Conservation (phyloP, 1,284 basidiomycete species). For the Trichosporon asahii region DNA sequence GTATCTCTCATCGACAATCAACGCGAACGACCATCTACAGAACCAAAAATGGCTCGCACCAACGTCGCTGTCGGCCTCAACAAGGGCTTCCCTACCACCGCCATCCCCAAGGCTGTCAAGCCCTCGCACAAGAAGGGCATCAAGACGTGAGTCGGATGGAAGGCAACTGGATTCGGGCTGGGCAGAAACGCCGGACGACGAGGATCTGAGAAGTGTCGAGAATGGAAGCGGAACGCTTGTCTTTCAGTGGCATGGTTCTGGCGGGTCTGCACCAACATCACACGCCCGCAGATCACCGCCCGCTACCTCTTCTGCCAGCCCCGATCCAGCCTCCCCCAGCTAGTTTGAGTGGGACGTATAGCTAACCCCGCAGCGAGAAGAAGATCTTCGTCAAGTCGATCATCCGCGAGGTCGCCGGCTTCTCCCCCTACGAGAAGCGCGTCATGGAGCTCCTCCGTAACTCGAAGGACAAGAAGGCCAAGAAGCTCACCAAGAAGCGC, state of each 20-base stretch:
- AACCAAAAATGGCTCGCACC: constrained; percentile 46
- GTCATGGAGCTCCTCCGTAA: constrained; percentile 99
- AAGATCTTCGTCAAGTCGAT: constrained; percentile 87
- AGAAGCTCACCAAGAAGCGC: constrained; percentile 97
- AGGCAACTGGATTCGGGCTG: neutral
- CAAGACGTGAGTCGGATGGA: constrained; percentile 53
- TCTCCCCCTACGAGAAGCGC: constrained; percentile 96
- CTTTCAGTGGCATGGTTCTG: too few relatives aligned
- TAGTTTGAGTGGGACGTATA: neutral
- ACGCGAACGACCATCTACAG: neutral
- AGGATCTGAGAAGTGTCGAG: neutral
- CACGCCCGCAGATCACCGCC: neutral
- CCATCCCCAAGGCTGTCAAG: constrained; percentile 71
- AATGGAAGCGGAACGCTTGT: too few relatives aligned
- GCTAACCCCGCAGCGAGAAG: constrained; percentile 55
- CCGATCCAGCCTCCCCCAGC: neutral
- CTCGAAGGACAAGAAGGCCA: constrained; percentile 99
- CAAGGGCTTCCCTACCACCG: constrained; percentile 88
- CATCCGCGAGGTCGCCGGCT: constrained; percentile 92
- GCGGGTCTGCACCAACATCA: neutral
- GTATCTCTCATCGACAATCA: neutral
- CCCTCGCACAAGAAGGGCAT: constrained; percentile 92
- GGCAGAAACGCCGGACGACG: neutral
- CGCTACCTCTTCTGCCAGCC: neutral
- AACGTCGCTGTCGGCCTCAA: constrained; percentile 88